Conservation (phyloP, 768 basidiomycete genomes). For the Lentinula sp. region DNA sequence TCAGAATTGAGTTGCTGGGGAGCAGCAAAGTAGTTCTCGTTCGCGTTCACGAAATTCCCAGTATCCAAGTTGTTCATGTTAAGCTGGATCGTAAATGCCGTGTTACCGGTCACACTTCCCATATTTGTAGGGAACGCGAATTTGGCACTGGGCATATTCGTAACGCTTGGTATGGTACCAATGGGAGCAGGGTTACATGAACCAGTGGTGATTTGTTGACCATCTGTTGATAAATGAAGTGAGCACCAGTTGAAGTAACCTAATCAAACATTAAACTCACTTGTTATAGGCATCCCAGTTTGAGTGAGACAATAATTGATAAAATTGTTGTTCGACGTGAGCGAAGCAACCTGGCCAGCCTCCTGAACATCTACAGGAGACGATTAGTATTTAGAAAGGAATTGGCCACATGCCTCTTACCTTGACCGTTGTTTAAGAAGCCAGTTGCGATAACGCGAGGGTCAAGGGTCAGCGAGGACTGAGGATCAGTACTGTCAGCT, state of each 20-base stretch:
- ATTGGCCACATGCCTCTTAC: slow-evolving; percentile 16
- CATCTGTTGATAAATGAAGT: slow-evolving; percentile 16
- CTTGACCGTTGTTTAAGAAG: slow-evolving; percentile 51
- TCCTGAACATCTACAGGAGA: neutral
- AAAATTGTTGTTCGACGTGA: slow-evolving; percentile 66
- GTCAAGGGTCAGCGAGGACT: slow-evolving; percentile 4
- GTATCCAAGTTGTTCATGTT: slow-evolving; percentile 37
- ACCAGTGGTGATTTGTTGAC: slow-evolving; percentile 30
- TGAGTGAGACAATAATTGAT: slow-evolving; percentile 59
- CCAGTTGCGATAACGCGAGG: slow-evolving; percentile 41
- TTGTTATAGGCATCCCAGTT: slow-evolving; percentile 46
- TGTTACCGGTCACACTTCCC: slow-evolving; percentile 34
- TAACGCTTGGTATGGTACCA: slow-evolving; percentile 49
- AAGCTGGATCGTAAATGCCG: slow-evolving; percentile 47
- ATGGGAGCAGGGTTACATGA: slow-evolving; percentile 54
- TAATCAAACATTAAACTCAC: neutral
- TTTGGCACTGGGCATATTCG: slow-evolving; percentile 49
- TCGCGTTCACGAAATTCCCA: slow-evolving; percentile 47
- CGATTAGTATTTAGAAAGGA: neutral
- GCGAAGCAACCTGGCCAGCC: slow-evolving; percentile 48
- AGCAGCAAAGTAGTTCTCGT: slow-evolving; percentile 41
- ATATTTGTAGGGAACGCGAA: slow-evolving; percentile 43
- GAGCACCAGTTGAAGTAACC: neutral
- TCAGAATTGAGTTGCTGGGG: slow-evolving; percentile 45
- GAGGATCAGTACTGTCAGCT: neutral